These are phyloP conservation scores for Ophiostoma australiae DNA, from an alignment of 2,329 filamentous ascomycete genomes.

Conservation along the genomic window DNA sequence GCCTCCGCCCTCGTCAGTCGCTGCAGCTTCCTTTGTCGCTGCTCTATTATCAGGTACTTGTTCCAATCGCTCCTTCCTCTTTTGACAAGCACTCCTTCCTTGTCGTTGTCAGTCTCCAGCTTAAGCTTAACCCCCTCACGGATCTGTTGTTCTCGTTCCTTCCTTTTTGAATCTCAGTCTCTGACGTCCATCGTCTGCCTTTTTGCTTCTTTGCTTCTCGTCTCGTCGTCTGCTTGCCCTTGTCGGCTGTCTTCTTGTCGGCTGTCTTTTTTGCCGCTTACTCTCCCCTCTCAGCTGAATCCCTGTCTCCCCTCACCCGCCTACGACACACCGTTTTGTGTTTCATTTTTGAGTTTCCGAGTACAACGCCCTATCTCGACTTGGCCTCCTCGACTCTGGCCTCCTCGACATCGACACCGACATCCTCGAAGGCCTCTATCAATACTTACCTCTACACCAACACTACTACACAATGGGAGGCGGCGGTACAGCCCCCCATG, in stretches of 20 bases:
- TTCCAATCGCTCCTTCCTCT: conserved; percentile 2
- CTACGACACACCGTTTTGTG: not conserved
- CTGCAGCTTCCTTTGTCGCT: not conserved
- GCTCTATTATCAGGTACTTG: not conserved
- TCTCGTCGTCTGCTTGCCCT: not conserved
- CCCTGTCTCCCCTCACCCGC: not conserved
- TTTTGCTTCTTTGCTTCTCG: not conserved
- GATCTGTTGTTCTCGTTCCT: not conserved
- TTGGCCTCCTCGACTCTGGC: not conserved
- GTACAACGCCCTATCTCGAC: not conserved
- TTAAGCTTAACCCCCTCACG: not conserved
- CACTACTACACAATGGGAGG: conserved; percentile 29
- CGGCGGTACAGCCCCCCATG: conserved; percentile 25
- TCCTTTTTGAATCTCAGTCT: not conserved
- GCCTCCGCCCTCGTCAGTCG: not conserved
- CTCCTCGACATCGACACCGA: not conserved
- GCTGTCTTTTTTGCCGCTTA: not conserved
- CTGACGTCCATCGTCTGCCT: not conserved
- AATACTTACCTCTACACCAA: not conserved
- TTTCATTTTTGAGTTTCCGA: not conserved
- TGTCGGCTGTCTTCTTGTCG: not conserved
- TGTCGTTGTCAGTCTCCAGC: not conserved
- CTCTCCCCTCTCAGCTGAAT: not conserved
- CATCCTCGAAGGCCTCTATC: not conserved
- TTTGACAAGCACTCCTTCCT: not conserved